phyloP scores from a whole-genome alignment of 2,329 filamentous ascomycete species.

The Neonectria coccinea region DNA sequence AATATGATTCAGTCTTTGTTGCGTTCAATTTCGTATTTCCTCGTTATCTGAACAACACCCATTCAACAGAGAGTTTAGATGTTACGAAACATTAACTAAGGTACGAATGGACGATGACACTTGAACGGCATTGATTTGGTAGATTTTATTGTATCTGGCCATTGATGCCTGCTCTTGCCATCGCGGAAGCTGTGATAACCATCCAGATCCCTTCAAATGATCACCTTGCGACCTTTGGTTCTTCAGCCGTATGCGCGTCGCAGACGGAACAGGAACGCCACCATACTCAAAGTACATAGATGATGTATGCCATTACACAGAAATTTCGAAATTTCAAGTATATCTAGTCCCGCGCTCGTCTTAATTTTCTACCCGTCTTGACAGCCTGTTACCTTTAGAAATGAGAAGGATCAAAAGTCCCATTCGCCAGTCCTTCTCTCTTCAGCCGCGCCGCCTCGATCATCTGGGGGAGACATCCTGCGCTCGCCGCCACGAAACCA shows the following conservation, averaged over 20 bases:
- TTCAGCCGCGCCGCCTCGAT: constrained; percentile 35
- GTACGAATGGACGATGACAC: too few species aligned
- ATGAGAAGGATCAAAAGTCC: constrained; percentile 26
- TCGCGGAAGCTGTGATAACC: too few species aligned
- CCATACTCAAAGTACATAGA: neutral
- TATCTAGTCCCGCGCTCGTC: neutral
- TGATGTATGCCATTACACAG: neutral
- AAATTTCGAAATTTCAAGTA: neutral
- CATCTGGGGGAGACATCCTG: constrained; percentile 70
- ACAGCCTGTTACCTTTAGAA: constrained; percentile 24
- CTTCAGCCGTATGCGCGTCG: neutral
- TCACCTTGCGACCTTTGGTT: too few species aligned
- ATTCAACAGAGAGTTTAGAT: too few species aligned
- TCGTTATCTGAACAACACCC: too few species aligned
- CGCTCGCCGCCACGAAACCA: constrained; percentile 63
- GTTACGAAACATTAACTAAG: too few species aligned
- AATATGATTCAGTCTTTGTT: too few species aligned
- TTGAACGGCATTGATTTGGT: too few species aligned
- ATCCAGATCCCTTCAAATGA: too few species aligned
- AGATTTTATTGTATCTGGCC: too few species aligned
- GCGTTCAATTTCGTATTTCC: too few species aligned
- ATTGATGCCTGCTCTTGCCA: too few species aligned
- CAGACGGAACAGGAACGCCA: neutral
- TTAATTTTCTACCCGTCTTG: neutral
- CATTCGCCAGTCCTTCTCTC: constrained; percentile 23